These are phyloP conservation scores for Exidia glandulosa DNA, from an alignment of 768 basidiomycete genomes.

Conservation along the genomic window DNA sequence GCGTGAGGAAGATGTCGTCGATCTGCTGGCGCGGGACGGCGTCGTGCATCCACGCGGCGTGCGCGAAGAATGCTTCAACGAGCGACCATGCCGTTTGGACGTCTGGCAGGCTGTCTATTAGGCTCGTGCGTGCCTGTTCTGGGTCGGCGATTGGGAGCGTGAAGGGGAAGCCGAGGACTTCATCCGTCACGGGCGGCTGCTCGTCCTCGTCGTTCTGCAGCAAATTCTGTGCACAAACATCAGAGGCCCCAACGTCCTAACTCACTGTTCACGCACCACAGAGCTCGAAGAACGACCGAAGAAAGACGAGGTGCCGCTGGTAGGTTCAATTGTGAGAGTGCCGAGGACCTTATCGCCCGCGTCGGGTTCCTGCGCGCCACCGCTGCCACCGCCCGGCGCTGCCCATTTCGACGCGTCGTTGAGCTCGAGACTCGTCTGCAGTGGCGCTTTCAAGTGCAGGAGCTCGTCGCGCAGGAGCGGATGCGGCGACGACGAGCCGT, in stretches of 20 bases:
- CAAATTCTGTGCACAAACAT: too few species aligned
- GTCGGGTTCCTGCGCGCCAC: not conserved
- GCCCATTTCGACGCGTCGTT: not conserved
- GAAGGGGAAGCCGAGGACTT: not conserved
- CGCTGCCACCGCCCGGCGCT: not conserved
- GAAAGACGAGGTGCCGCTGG: not conserved
- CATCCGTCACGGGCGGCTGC: not conserved
- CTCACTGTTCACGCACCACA: too few species aligned
- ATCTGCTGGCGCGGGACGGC: slow-evolving; percentile 51
- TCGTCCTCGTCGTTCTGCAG: not conserved
- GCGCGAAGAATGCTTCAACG: slow-evolving; percentile 47
- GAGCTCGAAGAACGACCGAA: not conserved
- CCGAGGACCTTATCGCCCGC: not conserved
- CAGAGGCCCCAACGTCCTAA: too few species aligned
- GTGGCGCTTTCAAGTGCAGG: slow-evolving; percentile 61
- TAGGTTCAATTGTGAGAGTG: not conserved
- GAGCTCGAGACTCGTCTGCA: slow-evolving; percentile 29
- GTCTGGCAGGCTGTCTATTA: slow-evolving; percentile 1
- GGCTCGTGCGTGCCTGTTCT: not conserved
- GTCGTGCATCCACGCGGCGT: slow-evolving; percentile 66
- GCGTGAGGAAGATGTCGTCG: slow-evolving; percentile 46
- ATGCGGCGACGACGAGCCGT: slow-evolving; percentile 48
- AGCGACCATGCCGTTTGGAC: slow-evolving; percentile 25
- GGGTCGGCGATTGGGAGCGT: not conserved
- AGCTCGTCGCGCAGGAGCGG: slow-evolving; percentile 63